Evolutionary conservation across 75 land plant genomes (phyloP).

Genomic region (Pinus taeda): DNA sequence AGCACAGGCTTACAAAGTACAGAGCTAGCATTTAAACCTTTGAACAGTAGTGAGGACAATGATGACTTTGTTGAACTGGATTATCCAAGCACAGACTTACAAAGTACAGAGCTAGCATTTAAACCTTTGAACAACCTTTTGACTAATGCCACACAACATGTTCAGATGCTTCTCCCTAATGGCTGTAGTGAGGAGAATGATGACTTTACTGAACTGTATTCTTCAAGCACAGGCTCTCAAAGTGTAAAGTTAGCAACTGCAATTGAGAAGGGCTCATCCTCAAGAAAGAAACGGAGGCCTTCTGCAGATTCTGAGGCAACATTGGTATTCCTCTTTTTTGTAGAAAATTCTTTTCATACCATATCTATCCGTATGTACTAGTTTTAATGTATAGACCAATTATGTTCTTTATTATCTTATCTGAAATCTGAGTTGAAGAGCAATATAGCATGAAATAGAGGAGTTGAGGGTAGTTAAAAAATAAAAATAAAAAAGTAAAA

Average conservation of each 20-base stretch:
- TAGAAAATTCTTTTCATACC: not conserved
- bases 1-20: not conserved
- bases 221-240: not conserved
- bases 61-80: constrained; percentile 4
- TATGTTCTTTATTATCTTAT: not conserved
- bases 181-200: not conserved
- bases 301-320: constrained; percentile 4
- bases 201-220: constrained; percentile 1
- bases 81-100: not conserved
- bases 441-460: not conserved
- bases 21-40: not conserved
- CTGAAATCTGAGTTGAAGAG: not conserved
- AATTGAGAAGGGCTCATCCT: not conserved
- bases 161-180: not conserved
- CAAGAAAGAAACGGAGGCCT: not conserved
- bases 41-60: not conserved
- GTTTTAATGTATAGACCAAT: not conserved
- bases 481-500: no score
- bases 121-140: no score
- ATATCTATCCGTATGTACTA: not conserved
- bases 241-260: not conserved
- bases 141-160: not conserved
- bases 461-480: no score
- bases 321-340: not conserved
- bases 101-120: not conserved